phyloP scores from a whole-genome alignment of 305 asterid species.

The Fraxinus velutina region DNA sequence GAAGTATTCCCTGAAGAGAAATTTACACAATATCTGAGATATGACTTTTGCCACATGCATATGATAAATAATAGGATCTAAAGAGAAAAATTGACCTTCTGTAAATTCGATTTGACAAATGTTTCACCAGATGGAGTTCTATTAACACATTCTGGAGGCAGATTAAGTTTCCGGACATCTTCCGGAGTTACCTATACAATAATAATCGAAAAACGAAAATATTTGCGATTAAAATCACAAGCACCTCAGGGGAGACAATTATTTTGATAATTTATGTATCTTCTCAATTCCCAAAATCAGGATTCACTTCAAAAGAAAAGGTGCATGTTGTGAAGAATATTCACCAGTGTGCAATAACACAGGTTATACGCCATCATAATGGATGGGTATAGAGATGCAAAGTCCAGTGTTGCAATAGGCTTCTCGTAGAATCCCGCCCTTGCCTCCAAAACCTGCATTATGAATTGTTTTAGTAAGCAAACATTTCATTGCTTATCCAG shows the following conservation, averaged over 20 bases:
- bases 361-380: constrained; percentile 99
- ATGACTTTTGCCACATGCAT: constrained; percentile 2
- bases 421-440: constrained; percentile 91
- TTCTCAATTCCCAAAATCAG: constrained; percentile 11
- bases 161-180: constrained; percentile 70
- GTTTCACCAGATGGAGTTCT: constrained; percentile 98
- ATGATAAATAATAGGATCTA: constrained; percentile 11
- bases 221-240: constrained; percentile 10
- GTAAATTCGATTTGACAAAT: constrained; percentile 79
- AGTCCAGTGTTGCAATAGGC: constrained; percentile 98
- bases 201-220: constrained; percentile 18
- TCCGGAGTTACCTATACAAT: constrained; percentile 74
- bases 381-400: constrained; percentile 97
- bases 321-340: constrained; percentile 5
- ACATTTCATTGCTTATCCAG: constrained; percentile 9
- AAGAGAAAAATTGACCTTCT: constrained; percentile 55
- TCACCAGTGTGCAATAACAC: constrained; percentile 95
- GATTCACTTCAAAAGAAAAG: constrained; percentile 3
- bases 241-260: constrained; percentile 15
- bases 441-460: constrained; percentile 84
- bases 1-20: constrained; percentile 80
- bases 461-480: constrained; percentile 22
- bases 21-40: constrained; percentile 13
- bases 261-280: not conserved
- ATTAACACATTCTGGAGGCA: constrained; percentile 72